Conservation (phyloP, 345 rosid genomes). For the Citrus hindsii region DNA sequence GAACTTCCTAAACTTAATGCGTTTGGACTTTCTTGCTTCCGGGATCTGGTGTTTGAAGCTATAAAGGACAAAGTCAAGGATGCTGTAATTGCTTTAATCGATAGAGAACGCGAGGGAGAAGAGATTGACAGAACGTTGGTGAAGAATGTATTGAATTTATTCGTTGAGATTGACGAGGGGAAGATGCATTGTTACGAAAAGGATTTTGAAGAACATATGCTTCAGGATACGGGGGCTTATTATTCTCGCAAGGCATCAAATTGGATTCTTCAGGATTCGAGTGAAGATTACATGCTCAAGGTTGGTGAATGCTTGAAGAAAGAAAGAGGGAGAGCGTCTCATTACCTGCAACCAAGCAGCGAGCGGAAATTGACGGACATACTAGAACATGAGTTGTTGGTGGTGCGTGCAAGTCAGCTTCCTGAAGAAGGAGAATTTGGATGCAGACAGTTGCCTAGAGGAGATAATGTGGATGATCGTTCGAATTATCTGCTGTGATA, state of each 20-base stretch:
- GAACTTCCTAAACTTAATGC: conserved; percentile 66
- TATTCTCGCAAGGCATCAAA: conserved; percentile 85
- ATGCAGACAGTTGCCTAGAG: conserved; percentile 76
- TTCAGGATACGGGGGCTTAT: conserved; percentile 60
- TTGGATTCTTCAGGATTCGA: conserved; percentile 78
- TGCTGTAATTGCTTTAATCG: conserved; percentile 73
- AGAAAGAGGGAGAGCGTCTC: conserved; percentile 85
- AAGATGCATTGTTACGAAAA: conserved; percentile 58
- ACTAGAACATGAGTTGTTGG: conserved; percentile 86
- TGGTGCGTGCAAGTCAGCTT: conserved; percentile 56
- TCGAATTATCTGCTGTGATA: conserved; percentile 15
- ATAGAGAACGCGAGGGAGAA: conserved; percentile 88
- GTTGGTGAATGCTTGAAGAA: conserved; percentile 87
- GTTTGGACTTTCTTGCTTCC: conserved; percentile 81
- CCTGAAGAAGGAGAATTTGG: conserved; percentile 81
- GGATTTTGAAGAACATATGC: conserved; percentile 77
- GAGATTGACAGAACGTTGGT: conserved; percentile 72
- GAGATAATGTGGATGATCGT: conserved; percentile 57
- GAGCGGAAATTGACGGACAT: conserved; percentile 90
- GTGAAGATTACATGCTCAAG: conserved; percentile 83
- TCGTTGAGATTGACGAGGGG: conserved; percentile 82
- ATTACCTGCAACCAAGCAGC: conserved; percentile 83
- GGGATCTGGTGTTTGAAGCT: conserved; percentile 57
- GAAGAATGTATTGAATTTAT: conserved; percentile 76
- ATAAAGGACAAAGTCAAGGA: conserved; percentile 53